phyloP scores from a whole-genome alignment of 805 yeast genomes.

The Lipomyces yamanashiensis region DNA sequence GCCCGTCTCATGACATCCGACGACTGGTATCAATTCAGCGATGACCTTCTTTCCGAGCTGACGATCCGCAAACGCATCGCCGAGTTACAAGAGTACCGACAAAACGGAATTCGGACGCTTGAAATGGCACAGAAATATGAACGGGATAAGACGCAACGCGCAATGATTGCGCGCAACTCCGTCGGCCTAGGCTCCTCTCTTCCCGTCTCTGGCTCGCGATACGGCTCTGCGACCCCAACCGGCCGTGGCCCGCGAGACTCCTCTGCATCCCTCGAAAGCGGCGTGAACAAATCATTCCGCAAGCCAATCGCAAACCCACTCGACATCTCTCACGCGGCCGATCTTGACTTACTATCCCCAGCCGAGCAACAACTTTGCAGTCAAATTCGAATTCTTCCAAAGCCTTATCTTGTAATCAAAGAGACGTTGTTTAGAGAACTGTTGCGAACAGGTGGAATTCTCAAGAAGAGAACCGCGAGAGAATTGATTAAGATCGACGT shows the following conservation, averaged over 20 bases:
- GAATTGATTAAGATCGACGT: constrained; percentile 85
- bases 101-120: constrained; percentile 80
- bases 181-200: constrained; percentile 25
- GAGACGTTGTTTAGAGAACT: constrained; percentile 87
- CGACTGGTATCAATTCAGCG: constrained; percentile 77
- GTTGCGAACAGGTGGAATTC: constrained; percentile 77
- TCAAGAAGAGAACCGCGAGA: constrained; percentile 84
- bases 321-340: constrained; percentile 65
- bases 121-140: constrained; percentile 87
- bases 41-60: constrained; percentile 76
- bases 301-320: constrained; percentile 46
- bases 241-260: constrained; percentile 31
- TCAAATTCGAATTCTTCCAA: constrained; percentile 82
- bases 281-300: constrained; percentile 35
- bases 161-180: constrained; percentile 29
- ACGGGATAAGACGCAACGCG: constrained; percentile 69
- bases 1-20: constrained; percentile 78
- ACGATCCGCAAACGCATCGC: constrained; percentile 79
- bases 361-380: constrained; percentile 89
- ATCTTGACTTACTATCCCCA: constrained; percentile 77
- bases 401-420: constrained; percentile 91
- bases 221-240: constrained; percentile 31
- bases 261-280: constrained; percentile 21
- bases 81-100: constrained; percentile 91
- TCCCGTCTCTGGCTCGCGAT: constrained; percentile 24